Percentiles rank a stretch among this genome's conserved stretches.
These are phyloP conservation scores for Colletotrichum incanum DNA, from an alignment of 2,329 filamentous ascomycete genomes.

Conservation along the genomic window DNA sequence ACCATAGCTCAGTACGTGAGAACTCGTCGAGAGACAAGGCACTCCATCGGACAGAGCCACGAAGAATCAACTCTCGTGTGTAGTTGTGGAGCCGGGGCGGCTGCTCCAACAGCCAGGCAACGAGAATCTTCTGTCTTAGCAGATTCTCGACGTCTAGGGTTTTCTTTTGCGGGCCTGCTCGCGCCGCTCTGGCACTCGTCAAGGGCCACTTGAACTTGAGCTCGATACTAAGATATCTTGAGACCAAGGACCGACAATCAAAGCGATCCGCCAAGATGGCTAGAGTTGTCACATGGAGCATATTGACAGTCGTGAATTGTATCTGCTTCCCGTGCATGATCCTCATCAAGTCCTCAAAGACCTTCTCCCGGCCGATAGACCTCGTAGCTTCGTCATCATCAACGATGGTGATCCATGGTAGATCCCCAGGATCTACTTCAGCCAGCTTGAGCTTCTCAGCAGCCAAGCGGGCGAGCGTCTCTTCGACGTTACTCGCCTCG, in stretches of 20 bases:
- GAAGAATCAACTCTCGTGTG: slow-evolving; percentile 76
- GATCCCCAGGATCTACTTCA: slow-evolving; percentile 63
- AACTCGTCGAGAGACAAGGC: slow-evolving; percentile 54
- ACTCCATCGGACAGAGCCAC: slow-evolving; percentile 74
- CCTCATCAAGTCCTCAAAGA: slow-evolving; percentile 78
- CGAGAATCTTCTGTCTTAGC: slow-evolving; percentile 78
- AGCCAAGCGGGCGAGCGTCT: slow-evolving; percentile 66
- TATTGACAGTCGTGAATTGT: slow-evolving; percentile 60
- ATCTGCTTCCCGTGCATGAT: slow-evolving; percentile 73
- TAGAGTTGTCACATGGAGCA: slow-evolving; percentile 77
- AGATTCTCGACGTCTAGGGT: slow-evolving; percentile 72
- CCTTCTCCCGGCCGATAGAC: slow-evolving; percentile 70
- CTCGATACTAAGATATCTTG: slow-evolving; percentile 65
- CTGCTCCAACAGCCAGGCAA: slow-evolving; percentile 77
- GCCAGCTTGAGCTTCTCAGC: slow-evolving; percentile 63
- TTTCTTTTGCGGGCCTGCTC: slow-evolving; percentile 53
- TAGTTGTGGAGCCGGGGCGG: slow-evolving; percentile 72
- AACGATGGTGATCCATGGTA: slow-evolving; percentile 76
- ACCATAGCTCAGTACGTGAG: slow-evolving; percentile 71
- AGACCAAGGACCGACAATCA: slow-evolving; percentile 72
- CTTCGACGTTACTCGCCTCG: slow-evolving; percentile 71
- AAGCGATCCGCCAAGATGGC: slow-evolving; percentile 82
- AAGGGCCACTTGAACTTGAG: slow-evolving; percentile 70
- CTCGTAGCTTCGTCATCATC: slow-evolving; percentile 80
- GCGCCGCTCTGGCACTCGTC: slow-evolving; percentile 57